Base-by-base conservation (phyloP, 1,284 basidiomycete species). In the Malassezia psittaci region DNA sequence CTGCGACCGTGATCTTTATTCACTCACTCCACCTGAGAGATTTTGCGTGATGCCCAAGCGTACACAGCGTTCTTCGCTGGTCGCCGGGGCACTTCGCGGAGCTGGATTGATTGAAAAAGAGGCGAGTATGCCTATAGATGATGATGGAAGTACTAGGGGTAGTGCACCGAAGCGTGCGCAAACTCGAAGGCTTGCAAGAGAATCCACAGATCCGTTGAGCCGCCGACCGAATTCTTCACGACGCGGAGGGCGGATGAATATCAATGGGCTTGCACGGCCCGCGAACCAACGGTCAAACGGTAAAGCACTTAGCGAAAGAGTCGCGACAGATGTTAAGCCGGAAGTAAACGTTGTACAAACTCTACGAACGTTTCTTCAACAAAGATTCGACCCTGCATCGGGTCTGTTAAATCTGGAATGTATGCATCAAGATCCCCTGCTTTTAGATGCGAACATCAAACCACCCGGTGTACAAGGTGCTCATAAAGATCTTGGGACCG, bases 351-450 rank as follows among this genome's bases (percentile, higher is more conserved):
- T 2, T 85, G 86, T 77, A 88, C n/a, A 81, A 79, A 57, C 55
- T 39, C 46, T 57, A 46, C 55, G 55, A n/a, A 47, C 37, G n/a
- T 67, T 66, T 51, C 45, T 67, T 11, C 43, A 45, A 16, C 48
- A 54, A 21, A 47, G 65, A 12, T 67, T 59, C 59, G 48, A 60
- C 40, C 53, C 48, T 8, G 42, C 41, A 9, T 70, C 77, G 2
- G 80, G 79, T 61, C 86, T 84, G 71, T 79, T 90, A 40, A 87
- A 90, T 69, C 82, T 89, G 48, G 85, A 66, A 37, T 71, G 76
- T 47, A 80, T 90, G 79, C 76, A 80, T 49, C 81, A 85, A 36
- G 88, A 90, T 69, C 80, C 83, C 39, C 76, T 83, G 40, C 77
- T 90, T 55, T 81, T 79, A 67, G 83, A 82, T 68, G 76, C 84